These are phyloP conservation scores for Pseudogymnoascus destructans DNA, from an alignment of 2,329 filamentous ascomycete species.

Conservation along the genomic window DNA sequence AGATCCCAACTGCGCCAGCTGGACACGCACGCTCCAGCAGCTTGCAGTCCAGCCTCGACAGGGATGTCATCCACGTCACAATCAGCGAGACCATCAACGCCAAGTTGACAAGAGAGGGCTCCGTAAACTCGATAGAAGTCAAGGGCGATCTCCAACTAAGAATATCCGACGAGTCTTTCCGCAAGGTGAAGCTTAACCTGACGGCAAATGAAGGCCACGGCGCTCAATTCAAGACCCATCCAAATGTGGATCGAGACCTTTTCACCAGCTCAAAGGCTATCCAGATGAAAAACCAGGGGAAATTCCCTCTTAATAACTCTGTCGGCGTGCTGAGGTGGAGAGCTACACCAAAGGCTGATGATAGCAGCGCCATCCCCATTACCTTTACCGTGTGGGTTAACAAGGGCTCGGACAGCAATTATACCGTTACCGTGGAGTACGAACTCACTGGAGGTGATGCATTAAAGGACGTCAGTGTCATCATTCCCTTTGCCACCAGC, in stretches of 20 bases:
- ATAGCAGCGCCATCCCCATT: constrained; percentile 71
- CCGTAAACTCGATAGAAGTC: constrained; percentile 72
- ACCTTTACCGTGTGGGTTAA: constrained; percentile 98
- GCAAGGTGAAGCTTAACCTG: constrained; percentile 80
- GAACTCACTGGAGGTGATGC: constrained; percentile 72
- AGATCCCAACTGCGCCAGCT: constrained; percentile 35
- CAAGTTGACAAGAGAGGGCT: constrained; percentile 76
- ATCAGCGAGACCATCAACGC: constrained; percentile 85
- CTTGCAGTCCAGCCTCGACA: constrained; percentile 56
- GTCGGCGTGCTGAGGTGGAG: constrained; percentile 92
- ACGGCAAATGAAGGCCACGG: constrained; percentile 64
- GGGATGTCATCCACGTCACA: constrained; percentile 76
- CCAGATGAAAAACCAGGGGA: constrained; percentile 86
- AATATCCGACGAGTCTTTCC: constrained; percentile 76
- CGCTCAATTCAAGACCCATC: constrained; percentile 87
- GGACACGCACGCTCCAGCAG: constrained; percentile 41
- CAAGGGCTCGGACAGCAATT: constrained; percentile 65
- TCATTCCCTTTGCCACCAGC: constrained; percentile 71
- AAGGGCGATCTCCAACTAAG: constrained; percentile 87
- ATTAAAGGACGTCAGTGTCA: constrained; percentile 72
- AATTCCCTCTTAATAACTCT: constrained; percentile 87
- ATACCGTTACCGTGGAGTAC: constrained; percentile 89
- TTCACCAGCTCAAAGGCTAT: constrained; percentile 77
- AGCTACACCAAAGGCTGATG: constrained; percentile 67
- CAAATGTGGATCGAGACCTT: constrained; percentile 81